These are phyloP conservation scores for Stygiomarasmius scandens DNA, from an alignment of 1,284 basidiomycete species.

Conservation along the genomic window DNA sequence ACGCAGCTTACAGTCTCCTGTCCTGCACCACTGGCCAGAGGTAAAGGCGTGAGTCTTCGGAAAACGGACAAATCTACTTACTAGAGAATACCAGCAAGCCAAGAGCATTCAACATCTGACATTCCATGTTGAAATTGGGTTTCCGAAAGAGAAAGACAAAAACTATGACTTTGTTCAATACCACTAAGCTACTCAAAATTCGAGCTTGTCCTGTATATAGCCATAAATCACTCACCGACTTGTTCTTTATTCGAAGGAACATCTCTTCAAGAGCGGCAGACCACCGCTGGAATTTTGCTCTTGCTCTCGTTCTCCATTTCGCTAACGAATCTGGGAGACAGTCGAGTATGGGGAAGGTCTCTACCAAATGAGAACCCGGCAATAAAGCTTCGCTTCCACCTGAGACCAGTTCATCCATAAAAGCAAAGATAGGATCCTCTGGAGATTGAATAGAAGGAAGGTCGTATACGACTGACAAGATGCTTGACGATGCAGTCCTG, in stretches of 20 bases:
- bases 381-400: not conserved
- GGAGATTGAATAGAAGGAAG: not conserved
- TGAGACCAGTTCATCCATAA: slow-evolving; percentile 1
- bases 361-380: slow-evolving; percentile 10
- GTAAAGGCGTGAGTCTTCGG: no score
- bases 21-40: not conserved
- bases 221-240: not conserved
- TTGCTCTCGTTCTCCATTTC: slow-evolving; percentile 11
- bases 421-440: not conserved
- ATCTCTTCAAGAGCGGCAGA: not conserved
- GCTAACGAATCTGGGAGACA: slow-evolving; percentile 3
- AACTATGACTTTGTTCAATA: not conserved
- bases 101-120: not conserved
- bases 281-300: not conserved
- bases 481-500: not conserved
- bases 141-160: slow-evolving; percentile 4
- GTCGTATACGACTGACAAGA: not conserved
- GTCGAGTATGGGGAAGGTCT: slow-evolving; percentile 9
- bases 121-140: not conserved
- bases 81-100: slow-evolving; percentile 5
- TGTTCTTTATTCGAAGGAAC: not conserved
- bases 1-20: slow-evolving; percentile 4
- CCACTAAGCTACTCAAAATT: not conserved
- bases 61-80: not conserved
- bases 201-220: not conserved